Base-by-base conservation (phyloP, 495 filamentous ascomycete species). In the Staphylotrichum longicolle region DNA sequence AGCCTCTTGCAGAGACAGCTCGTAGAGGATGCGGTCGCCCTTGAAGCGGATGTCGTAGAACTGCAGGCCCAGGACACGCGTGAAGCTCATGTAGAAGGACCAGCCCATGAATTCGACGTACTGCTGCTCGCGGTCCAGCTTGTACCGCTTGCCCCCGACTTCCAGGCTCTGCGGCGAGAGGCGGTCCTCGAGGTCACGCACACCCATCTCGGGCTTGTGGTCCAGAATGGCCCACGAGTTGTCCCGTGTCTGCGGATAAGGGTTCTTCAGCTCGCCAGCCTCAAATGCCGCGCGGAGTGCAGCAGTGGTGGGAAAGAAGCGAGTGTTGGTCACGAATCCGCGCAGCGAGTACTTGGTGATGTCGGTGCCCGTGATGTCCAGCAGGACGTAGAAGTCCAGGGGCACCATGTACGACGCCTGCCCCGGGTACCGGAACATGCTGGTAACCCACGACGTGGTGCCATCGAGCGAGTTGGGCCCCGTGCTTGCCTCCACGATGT, bases 91-190 rank as follows among this genome's bases (percentile, higher is more conserved):
- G 63, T 79, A 85, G 70, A 85, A 85, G 3, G 72, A 70, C 66
- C 82, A 85, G 33, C 78, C 83, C 72, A 85, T 77, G 77, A 77
- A 85, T 57, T 78, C 67, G 46, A 84, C 76, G 58, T 82, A 84
- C 33, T 79, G 71, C 57, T 82, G 66, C 46, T 83, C 66, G 39
- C 53, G 35, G 67, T 84, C 76, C 6, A 82, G 53, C 52, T 68
- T 65, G 65, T 74, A 80, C 15, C 83, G 64, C 63, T 78, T 75
- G 27, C 73, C 71, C 5, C 70, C 73, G 4, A 75, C 40, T 57
- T 75, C 72, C 32, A 78, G 52, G 20, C 58, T 76, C 47, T 70
- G 69, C 20, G 76, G 76, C n/a, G 75, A 74, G 8, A 74, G 63
- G 11, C 70, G 71, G 4, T 76, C 72, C 51, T 79, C 75, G 2